These are phyloP conservation scores for Metarhizium brunneum DNA, from an alignment of 2,329 filamentous ascomycete species.

Conservation along the genomic window DNA sequence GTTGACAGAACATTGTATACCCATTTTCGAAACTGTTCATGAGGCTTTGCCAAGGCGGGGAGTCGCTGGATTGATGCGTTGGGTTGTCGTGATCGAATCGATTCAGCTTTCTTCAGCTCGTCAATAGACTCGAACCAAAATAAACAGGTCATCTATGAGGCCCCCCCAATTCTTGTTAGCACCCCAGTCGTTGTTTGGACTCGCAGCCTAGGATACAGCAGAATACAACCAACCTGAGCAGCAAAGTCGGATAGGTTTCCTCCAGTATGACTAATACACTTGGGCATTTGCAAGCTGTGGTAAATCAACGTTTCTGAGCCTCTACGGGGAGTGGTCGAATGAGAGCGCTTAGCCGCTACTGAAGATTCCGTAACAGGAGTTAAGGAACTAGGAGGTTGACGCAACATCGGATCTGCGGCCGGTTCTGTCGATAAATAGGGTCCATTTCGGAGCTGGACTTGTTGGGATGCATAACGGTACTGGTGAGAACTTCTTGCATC, in stretches of 20 bases:
- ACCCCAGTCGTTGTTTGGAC: background rate
- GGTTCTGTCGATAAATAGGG: constrained; percentile 1
- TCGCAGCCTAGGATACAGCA: background rate
- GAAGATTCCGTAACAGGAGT: constrained; percentile 25
- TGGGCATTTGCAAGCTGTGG: constrained; percentile 61
- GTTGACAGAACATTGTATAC: constrained; percentile 83
- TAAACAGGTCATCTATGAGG: constrained; percentile 72
- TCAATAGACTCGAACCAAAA: constrained; percentile 94
- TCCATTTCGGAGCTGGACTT: constrained; percentile 8
- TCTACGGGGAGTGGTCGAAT: constrained; percentile 23
- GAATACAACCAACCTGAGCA: constrained; percentile 54
- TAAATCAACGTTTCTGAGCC: constrained; percentile 39
- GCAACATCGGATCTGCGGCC: constrained; percentile 14
- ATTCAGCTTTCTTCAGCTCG: constrained; percentile 67
- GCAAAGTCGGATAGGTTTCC: constrained; percentile 76
- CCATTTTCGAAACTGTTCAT: constrained; percentile 83
- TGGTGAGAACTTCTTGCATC: constrained; percentile 24
- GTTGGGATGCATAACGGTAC: constrained; percentile 21
- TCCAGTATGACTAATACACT: constrained; percentile 64
- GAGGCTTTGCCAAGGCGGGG: constrained; percentile 63
- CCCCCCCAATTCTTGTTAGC: background rate
- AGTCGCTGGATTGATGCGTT: constrained; percentile 41
- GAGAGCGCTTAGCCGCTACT: constrained; percentile 18
- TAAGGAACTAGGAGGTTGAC: constrained; percentile 25
- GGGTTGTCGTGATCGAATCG: constrained; percentile 35